These are phyloP conservation scores for Allium cepa DNA, from an alignment of 106 monocot species.

Conservation along the genomic window DNA sequence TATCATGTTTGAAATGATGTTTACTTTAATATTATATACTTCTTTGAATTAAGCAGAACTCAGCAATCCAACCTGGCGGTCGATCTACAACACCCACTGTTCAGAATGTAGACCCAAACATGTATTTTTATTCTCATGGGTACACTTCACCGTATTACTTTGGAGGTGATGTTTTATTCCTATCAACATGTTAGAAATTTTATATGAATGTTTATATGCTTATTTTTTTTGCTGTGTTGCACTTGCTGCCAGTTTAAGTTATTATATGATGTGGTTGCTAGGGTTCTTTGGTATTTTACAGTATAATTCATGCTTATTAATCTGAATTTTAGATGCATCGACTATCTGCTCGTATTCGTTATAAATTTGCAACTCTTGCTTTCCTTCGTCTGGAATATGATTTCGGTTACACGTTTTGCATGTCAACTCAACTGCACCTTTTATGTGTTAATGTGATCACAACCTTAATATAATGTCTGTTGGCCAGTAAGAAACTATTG, in stretches of 20 bases:
- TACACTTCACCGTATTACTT: neutral
- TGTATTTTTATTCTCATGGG: constrained; percentile 5
- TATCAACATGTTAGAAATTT: neutral
- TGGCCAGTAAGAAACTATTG: too few relatives aligned
- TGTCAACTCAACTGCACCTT: too few relatives aligned
- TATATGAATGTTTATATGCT: neutral
- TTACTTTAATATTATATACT: too few relatives aligned
- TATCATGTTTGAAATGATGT: constrained; percentile 12
- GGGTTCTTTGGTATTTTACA: neutral
- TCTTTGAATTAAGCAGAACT: neutral
- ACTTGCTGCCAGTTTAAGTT: neutral
- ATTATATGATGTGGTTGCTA: neutral
- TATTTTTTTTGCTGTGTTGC: neutral
- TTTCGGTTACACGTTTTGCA: too few relatives aligned
- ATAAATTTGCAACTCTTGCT: too few relatives aligned
- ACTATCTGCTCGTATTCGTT: too few relatives aligned
- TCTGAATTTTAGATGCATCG: too few relatives aligned
- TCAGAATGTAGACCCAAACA: constrained; percentile 5
- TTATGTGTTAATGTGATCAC: too few relatives aligned
- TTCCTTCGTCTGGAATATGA: too few relatives aligned
- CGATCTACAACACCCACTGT: constrained; percentile 15
- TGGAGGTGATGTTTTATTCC: constrained; percentile 1
- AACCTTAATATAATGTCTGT: too few relatives aligned
- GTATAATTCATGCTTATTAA: neutral
- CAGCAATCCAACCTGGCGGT: neutral